A percentile compares a stretch with the other conserved stretches of the same genome.
Evolutionary conservation across 768 basidiomycete genomes (phyloP).

Genomic region (Hypholoma sublateritium): DNA sequence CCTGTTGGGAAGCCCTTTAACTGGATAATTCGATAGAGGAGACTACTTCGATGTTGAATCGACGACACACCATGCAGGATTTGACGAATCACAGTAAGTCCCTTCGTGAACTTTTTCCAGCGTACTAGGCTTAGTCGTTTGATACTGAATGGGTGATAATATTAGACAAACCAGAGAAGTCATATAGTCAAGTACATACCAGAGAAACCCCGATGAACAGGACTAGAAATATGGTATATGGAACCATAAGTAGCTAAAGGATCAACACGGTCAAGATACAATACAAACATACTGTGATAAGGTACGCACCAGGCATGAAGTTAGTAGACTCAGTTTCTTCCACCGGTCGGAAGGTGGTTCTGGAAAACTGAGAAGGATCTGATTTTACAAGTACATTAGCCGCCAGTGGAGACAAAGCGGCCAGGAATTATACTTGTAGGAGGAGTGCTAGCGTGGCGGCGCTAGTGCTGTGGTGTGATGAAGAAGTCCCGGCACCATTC

Average conservation of each 20-base stretch:
- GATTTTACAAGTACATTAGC: neutral
- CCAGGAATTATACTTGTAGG: slow-evolving; percentile 13
- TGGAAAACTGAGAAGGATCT: slow-evolving; percentile 20
- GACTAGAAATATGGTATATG: slow-evolving; percentile 19
- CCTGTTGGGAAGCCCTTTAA: slow-evolving; percentile 6
- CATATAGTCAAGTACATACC: slow-evolving; percentile 3
- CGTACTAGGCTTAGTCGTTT: slow-evolving; percentile 10
- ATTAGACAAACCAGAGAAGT: neutral
- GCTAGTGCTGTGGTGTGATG: slow-evolving; percentile 9
- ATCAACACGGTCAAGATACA: neutral
- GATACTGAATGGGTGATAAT: slow-evolving; percentile 7
- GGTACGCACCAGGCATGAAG: slow-evolving; percentile 6
- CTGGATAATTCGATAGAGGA: neutral
- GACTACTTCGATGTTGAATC: neutral
- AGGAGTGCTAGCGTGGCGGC: slow-evolving; percentile 22
- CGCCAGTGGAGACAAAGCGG: neutral
- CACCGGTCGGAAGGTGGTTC: slow-evolving; percentile 10
- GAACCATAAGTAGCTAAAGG: slow-evolving; percentile 16
- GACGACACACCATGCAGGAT: slow-evolving; percentile 14
- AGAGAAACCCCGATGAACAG: slow-evolving; percentile 18
- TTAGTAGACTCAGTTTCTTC: slow-evolving; percentile 8
- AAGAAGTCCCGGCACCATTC: neutral
- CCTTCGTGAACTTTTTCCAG: slow-evolving; percentile 13
- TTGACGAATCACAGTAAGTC: slow-evolving; percentile 19
- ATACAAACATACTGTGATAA: neutral